A percentile compares a stretch with the other conserved stretches of the same genome.
phyloP scores from a whole-genome alignment of 1,284 basidiomycete species.

The Quambalaria eucalypti region DNA sequence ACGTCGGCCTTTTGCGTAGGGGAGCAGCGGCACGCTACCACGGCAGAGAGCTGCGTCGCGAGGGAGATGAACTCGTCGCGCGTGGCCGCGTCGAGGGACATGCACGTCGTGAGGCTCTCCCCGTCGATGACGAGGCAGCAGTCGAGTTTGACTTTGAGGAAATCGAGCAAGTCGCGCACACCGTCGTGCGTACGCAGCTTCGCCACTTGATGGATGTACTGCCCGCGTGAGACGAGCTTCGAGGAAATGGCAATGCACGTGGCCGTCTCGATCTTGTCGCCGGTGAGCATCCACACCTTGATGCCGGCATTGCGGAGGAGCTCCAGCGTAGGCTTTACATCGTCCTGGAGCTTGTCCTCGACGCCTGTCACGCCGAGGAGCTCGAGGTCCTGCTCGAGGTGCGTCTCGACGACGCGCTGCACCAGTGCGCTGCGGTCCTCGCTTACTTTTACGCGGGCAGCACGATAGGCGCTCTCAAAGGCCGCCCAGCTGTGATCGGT shows the following conservation, averaged over 20 bases:
- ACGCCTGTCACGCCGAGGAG: conserved; percentile 90
- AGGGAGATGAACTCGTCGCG: conserved; percentile 90
- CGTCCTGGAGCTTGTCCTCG: conserved; percentile 96
- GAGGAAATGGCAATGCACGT: conserved; percentile 96
- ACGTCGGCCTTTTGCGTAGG: conserved; percentile 98
- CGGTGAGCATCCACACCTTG: conserved; percentile 99
- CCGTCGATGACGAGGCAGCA: conserved; percentile 98
- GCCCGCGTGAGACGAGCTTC: conserved; percentile 87
- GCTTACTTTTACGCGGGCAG: conserved; percentile 62
- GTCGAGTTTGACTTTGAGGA: conserved; percentile 85
- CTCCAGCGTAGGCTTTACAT: conserved; percentile 87
- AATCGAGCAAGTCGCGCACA: conserved; percentile 82
- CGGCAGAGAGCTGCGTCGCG: conserved; percentile 86
- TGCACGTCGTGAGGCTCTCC: conserved; percentile 86
- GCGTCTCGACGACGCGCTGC: conserved; percentile 59
- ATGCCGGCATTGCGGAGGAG: conserved; percentile 88
- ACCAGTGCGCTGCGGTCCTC: conserved; percentile 30
- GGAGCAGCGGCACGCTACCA: conserved; percentile 94
- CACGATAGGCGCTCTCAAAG: conserved; percentile 68
- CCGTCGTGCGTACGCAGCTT: conserved; percentile 76
- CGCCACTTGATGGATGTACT: conserved; percentile 93
- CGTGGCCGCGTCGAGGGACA: conserved; percentile 66
- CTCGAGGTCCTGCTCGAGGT: conserved; percentile 81
- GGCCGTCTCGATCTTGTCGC: conserved; percentile 98
- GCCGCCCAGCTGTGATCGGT: conserved; percentile 61